These are phyloP conservation scores for Meyerozyma smithsonii DNA, from an alignment of 1,139 yeast species.

Conservation along the genomic window DNA sequence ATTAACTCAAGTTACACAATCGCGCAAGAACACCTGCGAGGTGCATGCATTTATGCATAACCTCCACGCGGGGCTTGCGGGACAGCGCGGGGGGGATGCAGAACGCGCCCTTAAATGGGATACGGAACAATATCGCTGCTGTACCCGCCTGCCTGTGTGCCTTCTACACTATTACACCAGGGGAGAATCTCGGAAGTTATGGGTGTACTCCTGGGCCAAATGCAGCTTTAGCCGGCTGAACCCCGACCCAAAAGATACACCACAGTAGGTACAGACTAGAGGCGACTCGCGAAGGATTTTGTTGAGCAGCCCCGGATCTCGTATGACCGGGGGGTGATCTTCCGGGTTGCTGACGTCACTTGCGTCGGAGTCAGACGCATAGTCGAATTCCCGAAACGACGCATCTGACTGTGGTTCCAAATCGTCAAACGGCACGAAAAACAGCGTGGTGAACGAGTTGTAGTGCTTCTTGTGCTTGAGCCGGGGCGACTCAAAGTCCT, in stretches of 20 bases:
- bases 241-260: conserved; percentile 7
- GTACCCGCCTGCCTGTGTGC: no score
- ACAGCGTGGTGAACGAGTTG: conserved; percentile 62
- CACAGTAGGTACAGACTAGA: conserved; percentile 9
- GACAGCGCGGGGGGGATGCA: background rate
- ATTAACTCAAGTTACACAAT: conserved; percentile 7
- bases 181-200: no score
- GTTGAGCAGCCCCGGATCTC: background rate
- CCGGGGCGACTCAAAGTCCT: conserved; percentile 51
- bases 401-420: conserved; percentile 14
- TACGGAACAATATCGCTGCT: no score
- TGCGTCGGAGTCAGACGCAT: background rate
- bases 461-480: conserved; percentile 65
- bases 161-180: no score
- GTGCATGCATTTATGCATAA: background rate
- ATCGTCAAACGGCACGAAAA: conserved; percentile 54
- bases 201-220: conserved; percentile 8
- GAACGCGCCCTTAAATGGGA: no score
- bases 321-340: background rate
- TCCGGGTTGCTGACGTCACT: background rate
- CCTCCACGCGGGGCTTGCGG: background rate
- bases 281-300: conserved; percentile 2
- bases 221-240: conserved; percentile 11
- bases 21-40: background rate
- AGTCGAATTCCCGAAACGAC: background rate